Conservation (phyloP, 2,329 filamentous ascomycete species). For the Hysterium pulicare region DNA sequence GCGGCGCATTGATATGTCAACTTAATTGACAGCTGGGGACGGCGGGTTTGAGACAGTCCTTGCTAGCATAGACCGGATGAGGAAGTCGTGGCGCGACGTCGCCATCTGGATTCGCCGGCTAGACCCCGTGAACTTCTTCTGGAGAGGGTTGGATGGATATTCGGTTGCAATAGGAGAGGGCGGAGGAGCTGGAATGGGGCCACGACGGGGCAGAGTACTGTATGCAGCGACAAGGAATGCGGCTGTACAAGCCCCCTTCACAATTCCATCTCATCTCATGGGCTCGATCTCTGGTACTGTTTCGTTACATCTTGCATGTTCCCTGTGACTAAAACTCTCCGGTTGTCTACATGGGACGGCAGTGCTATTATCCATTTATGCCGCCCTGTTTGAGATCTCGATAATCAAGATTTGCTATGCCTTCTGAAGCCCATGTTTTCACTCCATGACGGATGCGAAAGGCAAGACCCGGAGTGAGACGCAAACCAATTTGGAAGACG, state of each 20-base stretch:
- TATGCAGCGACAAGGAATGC: not conserved
- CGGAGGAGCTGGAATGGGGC: not conserved
- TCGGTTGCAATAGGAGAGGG: not conserved
- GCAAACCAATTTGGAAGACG: too few relatives aligned
- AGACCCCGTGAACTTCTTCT: too few relatives aligned
- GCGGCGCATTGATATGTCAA: too few relatives aligned
- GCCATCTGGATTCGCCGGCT: too few relatives aligned
- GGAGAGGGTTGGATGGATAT: not conserved
- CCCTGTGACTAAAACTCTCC: too few relatives aligned
- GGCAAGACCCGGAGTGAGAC: not conserved
- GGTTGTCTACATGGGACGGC: slow-evolving; percentile 3
- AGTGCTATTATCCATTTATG: slow-evolving; percentile 8
- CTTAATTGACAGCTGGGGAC: too few relatives aligned
- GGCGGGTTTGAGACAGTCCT: slow-evolving; percentile 13
- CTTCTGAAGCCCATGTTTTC: not conserved
- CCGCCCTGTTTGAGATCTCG: not conserved
- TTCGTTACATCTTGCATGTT: too few relatives aligned
- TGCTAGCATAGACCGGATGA: slow-evolving; percentile 7
- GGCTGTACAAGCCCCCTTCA: not conserved
- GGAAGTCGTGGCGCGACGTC: slow-evolving; percentile 8
- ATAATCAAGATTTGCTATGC: not conserved
- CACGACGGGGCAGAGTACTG: not conserved
- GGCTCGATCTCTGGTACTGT: too few relatives aligned
- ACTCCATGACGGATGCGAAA: not conserved
- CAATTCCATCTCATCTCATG: too few relatives aligned